These are phyloP conservation scores for Puccinia coronata DNA, from an alignment of 1,284 basidiomycete species.

Conservation along the genomic window DNA sequence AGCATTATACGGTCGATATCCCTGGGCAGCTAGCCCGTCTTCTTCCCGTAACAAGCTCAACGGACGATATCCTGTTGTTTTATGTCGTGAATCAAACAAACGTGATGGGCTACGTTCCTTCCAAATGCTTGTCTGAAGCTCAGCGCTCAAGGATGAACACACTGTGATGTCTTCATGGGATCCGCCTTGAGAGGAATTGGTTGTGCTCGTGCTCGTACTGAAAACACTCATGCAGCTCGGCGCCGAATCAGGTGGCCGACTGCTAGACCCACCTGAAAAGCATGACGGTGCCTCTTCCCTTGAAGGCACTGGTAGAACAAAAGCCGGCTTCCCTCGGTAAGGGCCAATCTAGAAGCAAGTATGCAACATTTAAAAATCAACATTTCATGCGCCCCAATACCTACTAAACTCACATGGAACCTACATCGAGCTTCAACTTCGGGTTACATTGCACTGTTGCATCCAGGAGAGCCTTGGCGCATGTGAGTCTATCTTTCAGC, in stretches of 20 bases:
- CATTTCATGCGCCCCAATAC: background rate
- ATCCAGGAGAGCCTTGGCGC: conserved; percentile 5
- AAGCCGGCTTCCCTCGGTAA: background rate
- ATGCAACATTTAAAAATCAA: conserved; percentile 1
- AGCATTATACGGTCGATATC: background rate
- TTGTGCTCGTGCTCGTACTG: conserved; percentile 35
- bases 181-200: conserved; percentile 29
- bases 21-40: background rate
- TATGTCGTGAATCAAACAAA: background rate
- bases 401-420: background rate
- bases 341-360: conserved; percentile 11
- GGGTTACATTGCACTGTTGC: conserved; percentile 6
- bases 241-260: conserved; percentile 38
- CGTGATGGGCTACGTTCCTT: conserved; percentile 14
- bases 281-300: conserved; percentile 10
- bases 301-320: conserved; percentile 2
- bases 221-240: conserved; percentile 19
- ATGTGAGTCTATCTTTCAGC: conserved; percentile 27
- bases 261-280: background rate
- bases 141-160: background rate
- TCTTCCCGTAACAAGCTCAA: conserved; percentile 13
- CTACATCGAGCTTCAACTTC: conserved; percentile 23
- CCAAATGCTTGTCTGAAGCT: background rate
- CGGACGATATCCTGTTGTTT: conserved; percentile 14
- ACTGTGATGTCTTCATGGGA: conserved; percentile 14